phyloP scores from a whole-genome alignment of 169 alveolate species.

The Perkinsus marinus region DNA sequence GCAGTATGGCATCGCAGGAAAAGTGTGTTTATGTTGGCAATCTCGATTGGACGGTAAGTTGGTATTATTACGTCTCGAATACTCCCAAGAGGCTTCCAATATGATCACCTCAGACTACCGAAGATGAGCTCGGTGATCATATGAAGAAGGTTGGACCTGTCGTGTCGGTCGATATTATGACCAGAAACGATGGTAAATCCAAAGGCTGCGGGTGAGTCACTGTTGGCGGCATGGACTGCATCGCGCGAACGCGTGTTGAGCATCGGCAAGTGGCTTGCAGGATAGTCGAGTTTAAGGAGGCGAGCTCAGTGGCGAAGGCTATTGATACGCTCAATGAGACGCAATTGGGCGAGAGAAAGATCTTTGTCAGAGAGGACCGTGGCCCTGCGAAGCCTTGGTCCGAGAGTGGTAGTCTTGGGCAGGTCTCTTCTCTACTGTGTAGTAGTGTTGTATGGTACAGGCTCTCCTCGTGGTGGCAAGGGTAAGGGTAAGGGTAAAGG shows the following conservation, averaged over 20 bases:
- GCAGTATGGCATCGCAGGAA: not conserved
- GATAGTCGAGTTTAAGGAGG: conserved; percentile 19
- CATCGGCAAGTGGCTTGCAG: too few species aligned
- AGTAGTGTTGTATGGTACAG: not conserved
- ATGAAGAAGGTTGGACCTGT: not conserved
- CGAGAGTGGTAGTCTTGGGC: not conserved
- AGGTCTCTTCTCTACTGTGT: not conserved
- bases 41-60: not conserved
- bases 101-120: not conserved
- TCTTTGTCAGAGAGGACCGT: conserved; percentile 28
- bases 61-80: not conserved
- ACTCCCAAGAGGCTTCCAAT: too few species aligned
- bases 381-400: not conserved
- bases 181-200: not conserved
- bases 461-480: not conserved
- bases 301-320: conserved; percentile 20
- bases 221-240: not conserved
- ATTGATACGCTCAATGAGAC: conserved; percentile 28
- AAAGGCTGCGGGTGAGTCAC: not conserved
- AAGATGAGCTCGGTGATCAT: not conserved
- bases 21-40: not conserved
- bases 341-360: conserved; percentile 10
- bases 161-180: not conserved
- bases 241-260: not conserved
- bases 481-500: conserved; percentile 1